These are phyloP conservation scores for Aspergillus luchuensis DNA, from an alignment of 2,329 filamentous ascomycete genomes.

Conservation along the genomic window DNA sequence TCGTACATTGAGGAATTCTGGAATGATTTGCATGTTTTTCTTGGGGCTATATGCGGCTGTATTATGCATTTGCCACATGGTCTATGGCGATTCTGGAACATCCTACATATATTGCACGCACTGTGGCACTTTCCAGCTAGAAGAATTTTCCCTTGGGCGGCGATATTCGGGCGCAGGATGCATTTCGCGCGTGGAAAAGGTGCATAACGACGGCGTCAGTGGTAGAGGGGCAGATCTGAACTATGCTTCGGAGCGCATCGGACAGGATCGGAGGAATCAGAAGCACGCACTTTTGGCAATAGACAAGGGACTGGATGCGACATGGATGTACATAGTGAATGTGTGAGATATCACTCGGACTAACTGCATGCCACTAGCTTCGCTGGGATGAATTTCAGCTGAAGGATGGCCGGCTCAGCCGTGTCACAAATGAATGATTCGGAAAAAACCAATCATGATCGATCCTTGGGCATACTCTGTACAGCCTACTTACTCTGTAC, in stretches of 20 bases:
- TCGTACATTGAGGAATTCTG: neutral
- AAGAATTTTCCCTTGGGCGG: neutral
- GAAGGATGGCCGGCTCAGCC: no score
- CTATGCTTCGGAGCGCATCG: neutral
- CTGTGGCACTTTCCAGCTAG: neutral
- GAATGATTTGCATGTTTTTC: neutral
- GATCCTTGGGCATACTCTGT: no score
- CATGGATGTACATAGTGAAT: no score
- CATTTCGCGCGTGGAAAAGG: slow-evolving; percentile 1
- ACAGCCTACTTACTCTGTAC: no score
- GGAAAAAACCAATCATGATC: no score
- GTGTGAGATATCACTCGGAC: no score
- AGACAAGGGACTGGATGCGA: no score
- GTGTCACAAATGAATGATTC: no score
- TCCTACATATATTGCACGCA: neutral
- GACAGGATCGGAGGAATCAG: neutral
- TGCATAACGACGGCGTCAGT: slow-evolving; percentile 12
- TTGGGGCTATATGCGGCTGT: neutral
- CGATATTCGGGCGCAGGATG: slow-evolving; percentile 1
- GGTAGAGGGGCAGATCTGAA: slow-evolving; percentile 2
- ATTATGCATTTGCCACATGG: neutral
- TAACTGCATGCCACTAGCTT: neutral
- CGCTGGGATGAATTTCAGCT: no score
- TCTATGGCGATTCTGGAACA: neutral
- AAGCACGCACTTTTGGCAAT: no score